phyloP scores from a whole-genome alignment of 2,329 filamentous ascomycete species.

The Epichloe amarillans region DNA sequence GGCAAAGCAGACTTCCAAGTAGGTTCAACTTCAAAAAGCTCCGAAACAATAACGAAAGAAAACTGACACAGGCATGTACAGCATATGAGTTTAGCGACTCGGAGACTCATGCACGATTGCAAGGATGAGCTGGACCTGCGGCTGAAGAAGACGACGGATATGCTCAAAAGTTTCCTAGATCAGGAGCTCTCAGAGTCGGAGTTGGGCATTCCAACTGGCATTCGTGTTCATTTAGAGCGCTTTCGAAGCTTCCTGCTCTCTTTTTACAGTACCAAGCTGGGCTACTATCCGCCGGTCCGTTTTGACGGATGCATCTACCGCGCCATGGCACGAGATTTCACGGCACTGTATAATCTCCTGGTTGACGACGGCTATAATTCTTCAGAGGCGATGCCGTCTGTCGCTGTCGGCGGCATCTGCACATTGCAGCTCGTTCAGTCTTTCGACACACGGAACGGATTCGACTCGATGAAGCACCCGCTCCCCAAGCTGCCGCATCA shows the following conservation, averaged over 20 bases:
- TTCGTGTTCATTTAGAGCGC: slow-evolving; percentile 54
- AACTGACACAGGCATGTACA: slow-evolving; percentile 12
- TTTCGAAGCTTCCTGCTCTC: slow-evolving; percentile 57
- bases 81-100: slow-evolving; percentile 39
- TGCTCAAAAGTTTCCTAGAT: slow-evolving; percentile 54
- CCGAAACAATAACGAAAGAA: not conserved
- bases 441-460: slow-evolving; percentile 51
- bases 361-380: slow-evolving; percentile 46
- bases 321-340: slow-evolving; percentile 56
- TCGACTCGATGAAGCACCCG: slow-evolving; percentile 46
- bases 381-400: slow-evolving; percentile 34
- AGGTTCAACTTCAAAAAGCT: slow-evolving; percentile 14
- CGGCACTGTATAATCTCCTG: slow-evolving; percentile 55
- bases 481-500: slow-evolving; percentile 51
- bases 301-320: slow-evolving; percentile 35
- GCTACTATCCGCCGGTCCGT: slow-evolving; percentile 54
- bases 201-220: slow-evolving; percentile 48
- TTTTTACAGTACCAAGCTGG: slow-evolving; percentile 54
- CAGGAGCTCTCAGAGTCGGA: slow-evolving; percentile 54
- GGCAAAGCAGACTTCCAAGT: slow-evolving; percentile 48
- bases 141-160: slow-evolving; percentile 41
- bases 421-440: slow-evolving; percentile 52
- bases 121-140: slow-evolving; percentile 52
- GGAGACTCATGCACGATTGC: slow-evolving; percentile 50
- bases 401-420: slow-evolving; percentile 54